These are phyloP conservation scores for Melastoma candidum DNA, from an alignment of 441 rosid genomes.

Conservation along the genomic window DNA sequence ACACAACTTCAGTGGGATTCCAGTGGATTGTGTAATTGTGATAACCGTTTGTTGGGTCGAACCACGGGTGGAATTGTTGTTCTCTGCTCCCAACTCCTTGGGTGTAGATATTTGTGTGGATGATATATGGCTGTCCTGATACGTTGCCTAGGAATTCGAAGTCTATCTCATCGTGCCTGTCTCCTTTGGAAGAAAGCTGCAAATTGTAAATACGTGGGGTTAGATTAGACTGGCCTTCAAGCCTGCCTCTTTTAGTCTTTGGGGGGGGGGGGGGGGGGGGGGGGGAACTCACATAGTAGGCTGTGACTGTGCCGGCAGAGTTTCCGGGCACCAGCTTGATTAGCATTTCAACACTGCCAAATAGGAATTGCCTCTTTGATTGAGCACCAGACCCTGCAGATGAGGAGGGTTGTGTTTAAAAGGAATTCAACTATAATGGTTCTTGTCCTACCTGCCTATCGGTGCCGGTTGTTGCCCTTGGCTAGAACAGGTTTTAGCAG, in stretches of 20 bases:
- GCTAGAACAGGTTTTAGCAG: too few species aligned
- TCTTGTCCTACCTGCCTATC: not conserved
- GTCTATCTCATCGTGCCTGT: conserved; percentile 46
- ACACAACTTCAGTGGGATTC: conserved; percentile 50
- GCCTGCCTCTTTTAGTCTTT: not conserved
- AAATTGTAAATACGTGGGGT: not conserved
- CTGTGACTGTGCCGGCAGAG: conserved; percentile 52
- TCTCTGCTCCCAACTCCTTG: conserved; percentile 46
- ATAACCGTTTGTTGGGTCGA: conserved; percentile 44
- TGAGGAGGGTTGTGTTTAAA: not conserved
- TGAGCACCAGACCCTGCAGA: conserved; percentile 36
- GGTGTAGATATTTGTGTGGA: conserved; percentile 46
- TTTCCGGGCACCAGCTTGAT: conserved; percentile 52
- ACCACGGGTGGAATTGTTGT: conserved; percentile 49
- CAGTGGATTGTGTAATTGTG: conserved; percentile 58
- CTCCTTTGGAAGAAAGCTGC: conserved; percentile 50
- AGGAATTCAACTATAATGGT: not conserved
- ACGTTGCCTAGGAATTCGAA: conserved; percentile 47
- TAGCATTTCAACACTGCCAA: conserved; percentile 50
- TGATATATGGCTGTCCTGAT: conserved; percentile 37
- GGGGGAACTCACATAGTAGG: conserved; percentile 31
- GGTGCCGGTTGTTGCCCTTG: not conserved
- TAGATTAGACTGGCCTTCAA: not conserved
- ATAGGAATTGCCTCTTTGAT: conserved; percentile 37
- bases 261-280: not conserved